These are phyloP conservation scores for Aspergillus sp. DNA, from an alignment of 2,329 filamentous ascomycete species.

Conservation along the genomic window DNA sequence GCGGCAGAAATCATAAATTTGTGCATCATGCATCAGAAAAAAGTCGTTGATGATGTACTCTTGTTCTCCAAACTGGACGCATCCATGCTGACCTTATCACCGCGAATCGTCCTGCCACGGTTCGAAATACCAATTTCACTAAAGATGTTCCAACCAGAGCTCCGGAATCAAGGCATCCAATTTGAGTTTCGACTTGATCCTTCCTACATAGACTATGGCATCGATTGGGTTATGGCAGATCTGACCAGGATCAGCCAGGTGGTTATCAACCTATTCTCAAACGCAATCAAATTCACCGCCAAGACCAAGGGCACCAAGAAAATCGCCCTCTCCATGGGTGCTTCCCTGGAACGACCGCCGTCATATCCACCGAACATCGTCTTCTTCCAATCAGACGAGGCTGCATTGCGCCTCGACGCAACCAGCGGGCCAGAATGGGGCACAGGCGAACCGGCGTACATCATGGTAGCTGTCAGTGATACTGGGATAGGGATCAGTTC, in stretches of 20 bases:
- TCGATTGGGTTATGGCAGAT: constrained; percentile 64
- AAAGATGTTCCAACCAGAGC: constrained; percentile 72
- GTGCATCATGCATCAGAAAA: constrained; percentile 73
- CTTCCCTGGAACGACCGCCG: constrained; percentile 41
- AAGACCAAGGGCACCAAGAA: constrained; percentile 34
- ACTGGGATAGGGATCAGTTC: constrained; percentile 67
- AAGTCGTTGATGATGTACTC: constrained; percentile 68
- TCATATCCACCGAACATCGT: constrained; percentile 31
- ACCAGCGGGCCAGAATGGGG: constrained; percentile 48
- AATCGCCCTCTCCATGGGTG: constrained; percentile 50
- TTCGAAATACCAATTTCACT: constrained; percentile 60
- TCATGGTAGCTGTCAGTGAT: constrained; percentile 69
- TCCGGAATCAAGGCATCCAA: constrained; percentile 61
- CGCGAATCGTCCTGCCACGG: constrained; percentile 61
- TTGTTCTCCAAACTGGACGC: constrained; percentile 71
- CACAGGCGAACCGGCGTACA: constrained; percentile 52
- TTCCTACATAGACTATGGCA: constrained; percentile 51
- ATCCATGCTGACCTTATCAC: constrained; percentile 64
- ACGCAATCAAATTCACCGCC: constrained; percentile 73
- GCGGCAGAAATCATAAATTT: constrained; percentile 70
- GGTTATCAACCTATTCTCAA: constrained; percentile 72
- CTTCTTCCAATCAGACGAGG: constrained; percentile 20
- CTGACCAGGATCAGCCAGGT: constrained; percentile 70
- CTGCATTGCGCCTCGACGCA: constrained; percentile 20
- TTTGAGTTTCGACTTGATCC: constrained; percentile 58